Base-by-base conservation (phyloP, 2,329 filamentous ascomycete genomes). In the Venturia effusa region DNA sequence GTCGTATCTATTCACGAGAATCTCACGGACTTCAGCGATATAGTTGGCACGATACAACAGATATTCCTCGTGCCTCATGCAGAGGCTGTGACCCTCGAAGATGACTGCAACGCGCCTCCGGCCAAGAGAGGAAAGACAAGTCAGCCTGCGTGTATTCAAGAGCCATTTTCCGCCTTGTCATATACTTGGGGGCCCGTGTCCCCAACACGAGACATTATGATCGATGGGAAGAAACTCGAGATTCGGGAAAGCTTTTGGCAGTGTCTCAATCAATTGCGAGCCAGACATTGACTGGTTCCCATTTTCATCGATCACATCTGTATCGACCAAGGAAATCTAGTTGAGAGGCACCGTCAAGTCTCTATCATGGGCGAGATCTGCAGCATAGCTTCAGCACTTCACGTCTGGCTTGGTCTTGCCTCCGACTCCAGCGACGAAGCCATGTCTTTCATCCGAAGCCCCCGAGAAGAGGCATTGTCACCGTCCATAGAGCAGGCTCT, bases 311-410 rank as follows among this genome's bases (percentile, higher is more conserved):
- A 62, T 30, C 61, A 62, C 8, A 62, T 62, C 24, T 62, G 61
- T 27, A 55, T 62, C 24, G 30, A 62, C 27, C 61, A 59, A 24
- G 17, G 17, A 15, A 24, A 54, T 54, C 11, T 59, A 3, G 13
- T 27, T 15, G 71, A 74, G 65, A 67, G 69, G 8, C 71, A 70
- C 59, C 66, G 68, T n/a, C 71, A 73, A 41, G 72, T 73, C 8
- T 63, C 67, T 34, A 66, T 71, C 66, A 72, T 73, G 71, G 68
- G 71, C 13, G 64, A 71, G 4, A 72, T 73, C 62, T 74, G 71
- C 64, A 67, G 65, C 30, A 64, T 66, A 13, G 71, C 71, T 4
- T 61, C 66, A 37, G 68, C 68, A 48, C 71, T 73, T 13, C 55
- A 69, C 22, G 71, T 72, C 19, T 73, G 71, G 70, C 67, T 73